phyloP scores from a whole-genome alignment of 1,139 yeast genomes.

The Scheffersomyces stambukii region DNA sequence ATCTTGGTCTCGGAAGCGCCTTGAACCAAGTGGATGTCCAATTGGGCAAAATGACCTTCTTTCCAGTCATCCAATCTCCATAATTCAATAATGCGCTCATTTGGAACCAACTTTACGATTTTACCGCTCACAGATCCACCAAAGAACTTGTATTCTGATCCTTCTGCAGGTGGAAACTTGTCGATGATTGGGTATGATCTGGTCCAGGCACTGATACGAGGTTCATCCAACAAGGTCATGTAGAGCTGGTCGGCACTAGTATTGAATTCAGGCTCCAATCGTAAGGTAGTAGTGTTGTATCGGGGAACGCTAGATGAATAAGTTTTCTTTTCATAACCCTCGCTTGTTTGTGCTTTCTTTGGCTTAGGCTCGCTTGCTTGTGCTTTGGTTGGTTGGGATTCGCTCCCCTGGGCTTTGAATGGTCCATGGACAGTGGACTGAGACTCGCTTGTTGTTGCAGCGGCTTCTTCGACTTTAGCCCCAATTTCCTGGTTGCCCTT shows the following conservation, averaged over 20 bases:
- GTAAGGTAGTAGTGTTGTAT: conserved; percentile 77
- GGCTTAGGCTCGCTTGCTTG: conserved; percentile 2
- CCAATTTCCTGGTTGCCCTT: conserved; percentile 59
- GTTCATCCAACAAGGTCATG: conserved; percentile 68
- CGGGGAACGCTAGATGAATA: conserved; percentile 38
- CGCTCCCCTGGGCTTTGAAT: too few relatives aligned
- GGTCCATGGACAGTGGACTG: too few relatives aligned
- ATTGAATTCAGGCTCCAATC: conserved; percentile 75
- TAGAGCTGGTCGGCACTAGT: conserved; percentile 85
- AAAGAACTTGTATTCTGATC: conserved; percentile 65
- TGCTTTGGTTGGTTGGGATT: conserved; percentile 1
- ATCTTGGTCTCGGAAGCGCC: conserved; percentile 80
- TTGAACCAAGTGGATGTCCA: conserved; percentile 64
- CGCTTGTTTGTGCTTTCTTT: conserved; percentile 6
- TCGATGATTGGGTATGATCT: conserved; percentile 67
- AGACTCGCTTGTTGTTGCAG: too few relatives aligned
- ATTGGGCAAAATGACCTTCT: conserved; percentile 68
- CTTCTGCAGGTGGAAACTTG: conserved; percentile 49
- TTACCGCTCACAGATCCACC: conserved; percentile 87
- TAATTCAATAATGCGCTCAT: conserved; percentile 57
- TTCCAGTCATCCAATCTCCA: conserved; percentile 95
- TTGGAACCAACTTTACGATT: conserved; percentile 54
- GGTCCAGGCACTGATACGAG: conserved; percentile 85
- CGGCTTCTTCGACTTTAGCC: conserved; percentile 3
- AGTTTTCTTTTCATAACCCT: conserved; percentile 4